Base-by-base conservation (phyloP, 306 rosid genomes). In the Elaeagnus macrophylla region DNA sequence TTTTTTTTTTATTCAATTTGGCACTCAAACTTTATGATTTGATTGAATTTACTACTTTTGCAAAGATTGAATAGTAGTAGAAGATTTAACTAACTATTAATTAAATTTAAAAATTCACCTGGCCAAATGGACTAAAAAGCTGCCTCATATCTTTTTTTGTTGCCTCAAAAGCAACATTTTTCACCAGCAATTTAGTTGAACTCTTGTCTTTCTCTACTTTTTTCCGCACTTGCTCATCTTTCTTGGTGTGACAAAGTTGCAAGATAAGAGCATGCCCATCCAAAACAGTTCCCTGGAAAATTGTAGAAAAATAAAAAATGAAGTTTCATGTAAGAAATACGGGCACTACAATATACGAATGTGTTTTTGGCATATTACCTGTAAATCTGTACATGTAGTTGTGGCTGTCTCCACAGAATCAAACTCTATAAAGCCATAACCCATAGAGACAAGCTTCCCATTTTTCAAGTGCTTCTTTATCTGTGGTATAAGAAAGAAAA, bases 101-200 rank as follows among this genome's bases (percentile, higher is more conserved):
- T 6, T 37, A 37, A 65, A 64, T 45, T 46, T 48, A 9, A 53
- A 54, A 37, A 81, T 62, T 84, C 57, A 91, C 99, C 99, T 93
- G 95, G 69, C 99, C 95, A 65, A 82, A 93, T 44, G 99, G 86
- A 67, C 81, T 77, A 68, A 93, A 93, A 54, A 93, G 78, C 71
- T 81, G 85, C 53, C 94, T 79, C 67, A 93, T 63, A 44, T 93
- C 99, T 79, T 82, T 87, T 75, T 72, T 76, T 32, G 94, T 82
- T 37, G 99, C 96, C 75, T 87, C 81, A 53, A 93, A 93, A 53
- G 99, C 96, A 47, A 87, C 85, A 61, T 93, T 93, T 81, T 44
- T 80, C 12, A 93, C 82, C 45, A 80, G 85, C 64, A 87, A 65
- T 55, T 93, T 93, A 44, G 95, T 93, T 20, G 96, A 87, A 68